Conservation (phyloP, 2,329 filamentous ascomycete genomes). For the Thielaviopsis musarum region DNA sequence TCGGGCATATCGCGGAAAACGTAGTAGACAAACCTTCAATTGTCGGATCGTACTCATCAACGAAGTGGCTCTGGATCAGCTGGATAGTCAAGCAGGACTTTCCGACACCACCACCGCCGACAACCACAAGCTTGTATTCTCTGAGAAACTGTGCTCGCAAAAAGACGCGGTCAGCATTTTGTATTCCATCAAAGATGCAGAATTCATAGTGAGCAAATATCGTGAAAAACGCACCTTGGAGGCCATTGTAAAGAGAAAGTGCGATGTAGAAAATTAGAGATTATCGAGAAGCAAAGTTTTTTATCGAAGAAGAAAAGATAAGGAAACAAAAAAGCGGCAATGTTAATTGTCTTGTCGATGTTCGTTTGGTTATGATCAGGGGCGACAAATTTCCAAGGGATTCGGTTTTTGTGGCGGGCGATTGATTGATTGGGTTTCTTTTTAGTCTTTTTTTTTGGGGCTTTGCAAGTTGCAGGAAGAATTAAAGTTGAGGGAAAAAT, state of each 20-base stretch:
- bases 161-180: slow-evolving; percentile 1
- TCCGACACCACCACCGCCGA: slow-evolving; percentile 94
- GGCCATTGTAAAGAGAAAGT: slow-evolving; percentile 20
- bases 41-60: slow-evolving; percentile 97
- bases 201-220: background rate
- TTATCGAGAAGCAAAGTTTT: background rate
- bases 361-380: slow-evolving; percentile 1
- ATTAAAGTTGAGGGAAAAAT: background rate
- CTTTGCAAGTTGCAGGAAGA: background rate
- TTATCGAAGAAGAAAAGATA: background rate
- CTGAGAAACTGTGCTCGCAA: slow-evolving; percentile 48
- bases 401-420: slow-evolving; percentile 4
- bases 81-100: slow-evolving; percentile 99
- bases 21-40: slow-evolving; percentile 63
- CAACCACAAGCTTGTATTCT: slow-evolving; percentile 93
- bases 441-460: background rate
- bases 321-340: background rate
- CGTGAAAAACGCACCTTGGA: slow-evolving; percentile 21
- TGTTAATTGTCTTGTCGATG: background rate
- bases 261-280: background rate
- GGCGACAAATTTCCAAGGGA: slow-evolving; percentile 7
- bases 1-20: slow-evolving; percentile 6
- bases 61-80: slow-evolving; percentile 89
- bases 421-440: slow-evolving; percentile 1
- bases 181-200: background rate